Evolutionary conservation across 768 basidiomycete species (phyloP).

Genomic region (Tubosaeta brunneosetosa): DNA sequence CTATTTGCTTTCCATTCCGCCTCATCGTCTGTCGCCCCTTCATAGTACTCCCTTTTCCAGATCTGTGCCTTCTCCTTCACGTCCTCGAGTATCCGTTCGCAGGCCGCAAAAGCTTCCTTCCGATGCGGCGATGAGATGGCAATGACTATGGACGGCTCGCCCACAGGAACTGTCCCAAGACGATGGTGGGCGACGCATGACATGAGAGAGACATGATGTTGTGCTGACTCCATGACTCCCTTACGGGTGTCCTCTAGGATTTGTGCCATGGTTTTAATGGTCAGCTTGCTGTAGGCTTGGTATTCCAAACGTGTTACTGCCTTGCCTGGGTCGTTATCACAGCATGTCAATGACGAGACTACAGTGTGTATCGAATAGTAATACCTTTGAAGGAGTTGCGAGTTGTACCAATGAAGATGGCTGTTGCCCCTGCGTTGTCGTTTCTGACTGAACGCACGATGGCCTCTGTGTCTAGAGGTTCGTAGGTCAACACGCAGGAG

Average conservation of each 20-base stretch:
- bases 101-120: constrained; percentile 72
- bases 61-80: constrained; percentile 82
- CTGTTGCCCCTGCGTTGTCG: constrained; percentile 65
- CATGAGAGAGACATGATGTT: constrained; percentile 38
- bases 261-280: constrained; percentile 68
- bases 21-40: constrained; percentile 54
- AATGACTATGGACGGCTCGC: constrained; percentile 79
- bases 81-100: constrained; percentile 80
- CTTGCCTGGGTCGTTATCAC: constrained; percentile 44
- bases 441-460: constrained; percentile 63
- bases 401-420: constrained; percentile 81
- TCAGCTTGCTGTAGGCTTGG: constrained; percentile 77
- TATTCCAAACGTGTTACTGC: constrained; percentile 71
- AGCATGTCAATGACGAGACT: constrained; percentile 6
- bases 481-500: constrained; percentile 53
- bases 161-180: constrained; percentile 71
- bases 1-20: constrained; percentile 71
- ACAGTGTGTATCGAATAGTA: neutral
- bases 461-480: constrained; percentile 48
- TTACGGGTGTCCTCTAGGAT: constrained; percentile 49
- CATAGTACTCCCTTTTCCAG: constrained; percentile 90
- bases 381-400: constrained; percentile 80
- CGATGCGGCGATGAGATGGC: constrained; percentile 83
- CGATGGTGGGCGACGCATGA: constrained; percentile 70
- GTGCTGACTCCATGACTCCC: constrained; percentile 22